Evolutionary conservation across 164 flowering plant species (phyloP).

Genomic region (Cinnamomum micranthum): DNA sequence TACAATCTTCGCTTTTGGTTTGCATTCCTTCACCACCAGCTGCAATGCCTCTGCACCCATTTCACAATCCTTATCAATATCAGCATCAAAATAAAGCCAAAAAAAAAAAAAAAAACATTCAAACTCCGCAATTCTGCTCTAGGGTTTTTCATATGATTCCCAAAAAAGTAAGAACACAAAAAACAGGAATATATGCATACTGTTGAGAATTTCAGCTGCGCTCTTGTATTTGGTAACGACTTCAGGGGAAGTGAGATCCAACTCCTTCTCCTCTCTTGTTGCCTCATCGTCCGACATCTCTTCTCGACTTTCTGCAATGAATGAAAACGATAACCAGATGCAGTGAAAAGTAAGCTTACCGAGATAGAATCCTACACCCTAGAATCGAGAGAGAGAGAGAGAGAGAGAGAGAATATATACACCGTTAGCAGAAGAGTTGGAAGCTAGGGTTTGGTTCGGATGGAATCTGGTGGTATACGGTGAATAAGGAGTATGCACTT

Average conservation of each 20-base stretch:
- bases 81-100: background rate
- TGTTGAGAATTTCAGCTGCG: slow-evolving; percentile 85
- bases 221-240: slow-evolving; percentile 92
- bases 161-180: background rate
- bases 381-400: background rate
- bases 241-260: slow-evolving; percentile 84
- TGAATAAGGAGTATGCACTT: no score
- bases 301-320: background rate
- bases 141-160: background rate
- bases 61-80: background rate
- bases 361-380: background rate
- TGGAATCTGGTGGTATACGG: background rate
- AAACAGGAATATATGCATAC: slow-evolving; percentile 21
- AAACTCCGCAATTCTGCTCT: no score
- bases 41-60: slow-evolving; percentile 77
- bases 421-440: background rate
- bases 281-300: slow-evolving; percentile 94
- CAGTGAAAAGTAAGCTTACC: background rate
- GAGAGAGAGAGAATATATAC: background rate
- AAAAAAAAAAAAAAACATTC: background rate
- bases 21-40: slow-evolving; percentile 70
- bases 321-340: background rate
- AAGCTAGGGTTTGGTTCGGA: background rate
- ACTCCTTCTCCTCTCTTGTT: slow-evolving; percentile 69
- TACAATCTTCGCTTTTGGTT: slow-evolving; percentile 75